Base-by-base conservation (phyloP, 2,329 filamentous ascomycete genomes). In the Ophiocordyceps camponoti-leonardi region DNA sequence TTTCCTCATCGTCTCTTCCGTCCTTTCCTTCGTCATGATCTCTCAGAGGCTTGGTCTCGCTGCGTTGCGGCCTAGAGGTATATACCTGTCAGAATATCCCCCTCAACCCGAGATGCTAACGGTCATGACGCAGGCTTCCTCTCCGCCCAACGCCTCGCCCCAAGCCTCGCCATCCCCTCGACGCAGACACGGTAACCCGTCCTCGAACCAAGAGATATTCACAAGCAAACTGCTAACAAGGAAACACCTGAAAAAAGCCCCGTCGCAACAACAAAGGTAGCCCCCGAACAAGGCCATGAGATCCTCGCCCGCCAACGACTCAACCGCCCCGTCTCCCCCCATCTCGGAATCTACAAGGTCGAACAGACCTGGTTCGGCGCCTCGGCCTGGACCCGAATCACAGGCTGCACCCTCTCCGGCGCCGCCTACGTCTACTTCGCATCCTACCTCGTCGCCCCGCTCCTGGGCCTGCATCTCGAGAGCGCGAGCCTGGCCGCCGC, bases 281-380 rank as follows among this genome's bases (percentile, higher is more conserved):
- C 73, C 49, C 62, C 66, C 45, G 54, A 63, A 45, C 69, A 81
- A 49, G 75, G 65, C 51, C 57, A 74, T 52, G 60, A 73, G 53
- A 77, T 94, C 65, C 85, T 95, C 60, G 80, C 75, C 57, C 69
- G 77, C 58, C 88, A 95, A 71, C 88, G 88, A 57, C 73, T 81
- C 46, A 66, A 73, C 58, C 88, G 88, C 45, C 88, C 88, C 60
- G 73, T 94, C 56, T 75, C 86, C 42, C 88, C 88, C 46, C 87
- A 95, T 61, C 77, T 95, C 51, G 62, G 67, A 58, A 88, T 93
- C 75, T 95, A 95, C 79, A 75, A 78, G 63, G 76, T 82, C 49
- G 79, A 86, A 64, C 83, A 95, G 67, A 92, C 86, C 55, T 94
- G 81, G 81, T 81, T 85, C 64, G 72, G 73, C 54, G 80, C 79